Evolutionary conservation across 805 yeast species (phyloP).

Genomic region (Blastobotrys parvus): DNA sequence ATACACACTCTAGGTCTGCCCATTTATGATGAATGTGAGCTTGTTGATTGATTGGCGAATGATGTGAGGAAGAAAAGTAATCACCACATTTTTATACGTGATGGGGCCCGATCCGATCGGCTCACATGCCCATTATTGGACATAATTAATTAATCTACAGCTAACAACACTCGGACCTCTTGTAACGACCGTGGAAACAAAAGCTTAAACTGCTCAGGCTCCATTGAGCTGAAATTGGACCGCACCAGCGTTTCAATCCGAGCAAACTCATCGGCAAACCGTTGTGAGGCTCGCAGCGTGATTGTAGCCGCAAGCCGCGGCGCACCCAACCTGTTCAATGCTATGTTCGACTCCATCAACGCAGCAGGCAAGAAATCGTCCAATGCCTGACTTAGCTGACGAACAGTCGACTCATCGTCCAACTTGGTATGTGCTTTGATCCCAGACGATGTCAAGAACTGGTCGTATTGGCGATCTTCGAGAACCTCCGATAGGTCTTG

Average conservation of each 20-base stretch:
- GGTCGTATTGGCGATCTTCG: constrained; percentile 20
- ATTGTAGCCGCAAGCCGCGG: constrained; percentile 27
- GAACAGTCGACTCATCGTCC: constrained; percentile 10
- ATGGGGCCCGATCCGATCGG: background rate
- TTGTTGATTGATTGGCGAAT: background rate
- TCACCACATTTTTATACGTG: background rate
- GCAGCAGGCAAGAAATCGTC: constrained; percentile 31
- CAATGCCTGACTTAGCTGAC: constrained; percentile 17
- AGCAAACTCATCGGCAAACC: constrained; percentile 27
- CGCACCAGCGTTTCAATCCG: constrained; percentile 22
- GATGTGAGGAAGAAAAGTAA: background rate
- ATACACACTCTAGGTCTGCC: too few relatives aligned
- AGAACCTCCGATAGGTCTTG: constrained; percentile 23
- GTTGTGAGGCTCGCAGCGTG: constrained; percentile 22
- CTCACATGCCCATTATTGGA: background rate
- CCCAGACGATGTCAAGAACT: constrained; percentile 20
- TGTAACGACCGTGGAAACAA: constrained; percentile 24
- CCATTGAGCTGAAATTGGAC: constrained; percentile 18
- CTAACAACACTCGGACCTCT: constrained; percentile 24
- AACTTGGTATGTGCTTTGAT: constrained; percentile 1
- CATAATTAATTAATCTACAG: constrained; percentile 8
- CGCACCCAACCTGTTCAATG: constrained; percentile 26
- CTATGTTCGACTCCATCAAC: constrained; percentile 22
- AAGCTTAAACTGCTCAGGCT: constrained; percentile 10
- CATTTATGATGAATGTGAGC: too few relatives aligned